phyloP scores from a whole-genome alignment of 345 rosid species.

The Geranium rotundifolium region DNA sequence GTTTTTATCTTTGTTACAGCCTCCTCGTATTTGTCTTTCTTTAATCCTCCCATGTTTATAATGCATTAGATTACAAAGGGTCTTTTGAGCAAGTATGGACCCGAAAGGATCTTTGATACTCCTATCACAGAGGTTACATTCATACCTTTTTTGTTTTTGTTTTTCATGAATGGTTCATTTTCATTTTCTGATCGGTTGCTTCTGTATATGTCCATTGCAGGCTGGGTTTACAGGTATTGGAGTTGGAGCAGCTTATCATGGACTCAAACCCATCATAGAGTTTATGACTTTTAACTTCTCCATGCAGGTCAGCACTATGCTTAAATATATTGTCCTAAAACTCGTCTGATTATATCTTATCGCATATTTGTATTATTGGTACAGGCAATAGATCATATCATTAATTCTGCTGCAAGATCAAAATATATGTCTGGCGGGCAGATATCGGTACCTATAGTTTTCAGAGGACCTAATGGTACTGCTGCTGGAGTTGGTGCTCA shows the following conservation, averaged over 20 bases:
- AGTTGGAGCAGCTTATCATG: conserved; percentile 90
- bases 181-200: neutral
- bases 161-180: neutral
- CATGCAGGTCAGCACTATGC: conserved; percentile 51
- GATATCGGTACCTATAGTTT: conserved; percentile 69
- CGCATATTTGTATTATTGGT: conserved; percentile 9
- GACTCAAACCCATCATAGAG: conserved; percentile 73
- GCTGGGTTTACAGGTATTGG: too few relatives aligned
- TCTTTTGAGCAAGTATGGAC: conserved; percentile 79
- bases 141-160: neutral
- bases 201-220: conserved; percentile 14
- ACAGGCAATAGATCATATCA: conserved; percentile 90
- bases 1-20: neutral
- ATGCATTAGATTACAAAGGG: conserved; percentile 56
- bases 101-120: conserved; percentile 81
- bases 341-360: neutral
- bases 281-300: conserved; percentile 95
- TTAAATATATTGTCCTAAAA: neutral
- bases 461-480: conserved; percentile 95
- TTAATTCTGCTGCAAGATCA: conserved; percentile 80
- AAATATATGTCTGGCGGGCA: conserved; percentile 88
- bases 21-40: neutral
- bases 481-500: conserved; percentile 98
- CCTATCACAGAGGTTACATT: conserved; percentile 73
- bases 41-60: neutral